A percentile compares a stretch with the other conserved stretches of the same genome.
These are phyloP conservation scores for Acrasis kona DNA, from an alignment of 78 protist genomes.

Conservation along the genomic window DNA sequence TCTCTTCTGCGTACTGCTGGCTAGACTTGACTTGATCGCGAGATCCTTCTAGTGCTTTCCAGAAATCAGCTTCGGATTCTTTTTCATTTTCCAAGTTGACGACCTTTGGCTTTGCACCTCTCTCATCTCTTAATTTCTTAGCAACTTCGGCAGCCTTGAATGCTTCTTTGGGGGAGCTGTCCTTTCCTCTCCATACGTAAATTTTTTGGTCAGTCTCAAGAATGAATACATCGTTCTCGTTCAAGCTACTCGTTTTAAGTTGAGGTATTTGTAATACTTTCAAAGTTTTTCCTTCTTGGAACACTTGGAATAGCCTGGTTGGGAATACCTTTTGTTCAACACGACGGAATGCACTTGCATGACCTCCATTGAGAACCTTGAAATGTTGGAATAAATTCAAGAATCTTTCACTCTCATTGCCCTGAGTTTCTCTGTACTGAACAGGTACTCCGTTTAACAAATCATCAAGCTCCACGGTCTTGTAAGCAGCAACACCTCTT, in stretches of 20 bases:
- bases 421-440: slow-evolving; percentile 37
- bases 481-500: slow-evolving; percentile 67
- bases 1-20: not conserved
- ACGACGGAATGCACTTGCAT: slow-evolving; percentile 11
- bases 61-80: not conserved
- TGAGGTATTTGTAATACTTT: slow-evolving; percentile 33
- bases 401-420: slow-evolving; percentile 15
- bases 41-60: not conserved
- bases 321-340: slow-evolving; percentile 7
- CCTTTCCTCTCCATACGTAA: slow-evolving; percentile 1
- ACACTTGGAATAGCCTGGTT: slow-evolving; percentile 23
- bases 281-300: slow-evolving; percentile 34
- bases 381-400: not conserved
- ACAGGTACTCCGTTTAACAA: slow-evolving; percentile 28
- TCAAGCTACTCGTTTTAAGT: not conserved
- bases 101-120: not conserved
- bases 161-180: not conserved
- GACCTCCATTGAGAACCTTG: slow-evolving; percentile 2
- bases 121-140: not conserved
- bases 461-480: slow-evolving; percentile 77
- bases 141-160: slow-evolving; percentile 2
- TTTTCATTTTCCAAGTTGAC: not conserved
- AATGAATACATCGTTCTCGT: not conserved
- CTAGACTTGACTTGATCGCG: not conserved
- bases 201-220: not conserved